These are phyloP conservation scores for Omphalotus olearius DNA, from an alignment of 1,284 basidiomycete species.

Conservation along the genomic window DNA sequence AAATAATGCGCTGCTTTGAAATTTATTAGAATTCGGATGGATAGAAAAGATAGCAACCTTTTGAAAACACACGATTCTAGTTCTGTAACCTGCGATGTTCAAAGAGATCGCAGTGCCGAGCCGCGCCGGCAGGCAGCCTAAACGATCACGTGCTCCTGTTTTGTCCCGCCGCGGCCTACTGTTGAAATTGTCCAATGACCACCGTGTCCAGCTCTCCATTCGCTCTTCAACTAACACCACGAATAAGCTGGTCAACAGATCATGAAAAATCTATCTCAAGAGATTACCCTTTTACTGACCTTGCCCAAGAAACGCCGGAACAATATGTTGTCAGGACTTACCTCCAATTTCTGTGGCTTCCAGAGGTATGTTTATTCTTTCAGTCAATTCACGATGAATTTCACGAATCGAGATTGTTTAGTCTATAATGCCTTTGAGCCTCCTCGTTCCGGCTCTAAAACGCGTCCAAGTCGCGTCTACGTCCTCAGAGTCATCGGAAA, in stretches of 20 bases:
- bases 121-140: too few relatives aligned
- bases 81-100: too few relatives aligned
- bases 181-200: background rate
- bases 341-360: conserved; percentile 73
- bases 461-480: conserved; percentile 34
- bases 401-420: conserved; percentile 22
- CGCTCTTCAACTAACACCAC: conserved; percentile 3
- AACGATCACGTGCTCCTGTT: background rate
- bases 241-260: conserved; percentile 36
- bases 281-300: conserved; percentile 43
- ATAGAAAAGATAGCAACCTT: too few relatives aligned
- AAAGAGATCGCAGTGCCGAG: too few relatives aligned
- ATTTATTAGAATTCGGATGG: too few relatives aligned
- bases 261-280: conserved; percentile 47
- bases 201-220: background rate
- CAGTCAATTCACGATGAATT: background rate
- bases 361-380: conserved; percentile 42
- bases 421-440: conserved; percentile 64
- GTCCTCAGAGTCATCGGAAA: conserved; percentile 21
- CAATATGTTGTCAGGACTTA: conserved; percentile 52
- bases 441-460: conserved; percentile 51
- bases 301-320: conserved; percentile 34
- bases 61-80: too few relatives aligned
- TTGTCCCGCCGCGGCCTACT: background rate
- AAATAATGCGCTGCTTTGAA: too few relatives aligned